Percentiles rank a stretch among this genome's conserved stretches.
These are phyloP conservation scores for Corymbia maculata DNA, from an alignment of 345 rosid species.

Conservation along the genomic window DNA sequence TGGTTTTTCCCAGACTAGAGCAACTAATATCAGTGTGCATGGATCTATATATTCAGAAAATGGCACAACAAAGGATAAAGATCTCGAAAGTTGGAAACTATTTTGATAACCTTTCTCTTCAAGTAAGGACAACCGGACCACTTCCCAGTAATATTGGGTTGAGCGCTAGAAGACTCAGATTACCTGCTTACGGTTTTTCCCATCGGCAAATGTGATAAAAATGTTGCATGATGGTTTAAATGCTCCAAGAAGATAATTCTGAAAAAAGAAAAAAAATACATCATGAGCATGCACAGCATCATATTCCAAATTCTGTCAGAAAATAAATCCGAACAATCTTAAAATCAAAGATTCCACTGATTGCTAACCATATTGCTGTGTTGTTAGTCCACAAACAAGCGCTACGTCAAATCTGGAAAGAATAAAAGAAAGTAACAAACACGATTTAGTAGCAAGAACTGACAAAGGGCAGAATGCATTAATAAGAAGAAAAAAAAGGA, in stretches of 20 bases:
- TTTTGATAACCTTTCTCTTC: not conserved
- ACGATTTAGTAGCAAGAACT: not conserved
- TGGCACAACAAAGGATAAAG: not conserved
- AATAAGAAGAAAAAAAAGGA: not conserved
- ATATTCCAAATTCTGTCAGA: not conserved
- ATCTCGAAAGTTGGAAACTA: not conserved
- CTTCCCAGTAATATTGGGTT: not conserved
- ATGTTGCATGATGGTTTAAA: slow-evolving; percentile 87
- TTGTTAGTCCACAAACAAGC: not conserved
- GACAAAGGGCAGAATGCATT: not conserved
- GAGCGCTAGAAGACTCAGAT: not conserved
- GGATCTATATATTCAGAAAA: not conserved
- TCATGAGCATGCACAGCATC: not conserved
- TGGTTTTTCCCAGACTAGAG: not conserved
- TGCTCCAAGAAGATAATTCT: slow-evolving; percentile 96
- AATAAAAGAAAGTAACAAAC: not conserved
- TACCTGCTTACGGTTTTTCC: slow-evolving; percentile 83
- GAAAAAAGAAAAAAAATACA: not conserved
- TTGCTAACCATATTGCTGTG: not conserved
- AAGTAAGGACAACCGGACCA: not conserved
- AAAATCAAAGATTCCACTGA: not conserved
- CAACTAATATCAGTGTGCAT: not conserved
- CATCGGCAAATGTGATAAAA: slow-evolving; percentile 67
- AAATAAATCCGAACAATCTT: not conserved
- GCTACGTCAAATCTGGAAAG: not conserved